phyloP scores from a whole-genome alignment of 495 filamentous ascomycete genomes.

The Pyrenula aspistea region DNA sequence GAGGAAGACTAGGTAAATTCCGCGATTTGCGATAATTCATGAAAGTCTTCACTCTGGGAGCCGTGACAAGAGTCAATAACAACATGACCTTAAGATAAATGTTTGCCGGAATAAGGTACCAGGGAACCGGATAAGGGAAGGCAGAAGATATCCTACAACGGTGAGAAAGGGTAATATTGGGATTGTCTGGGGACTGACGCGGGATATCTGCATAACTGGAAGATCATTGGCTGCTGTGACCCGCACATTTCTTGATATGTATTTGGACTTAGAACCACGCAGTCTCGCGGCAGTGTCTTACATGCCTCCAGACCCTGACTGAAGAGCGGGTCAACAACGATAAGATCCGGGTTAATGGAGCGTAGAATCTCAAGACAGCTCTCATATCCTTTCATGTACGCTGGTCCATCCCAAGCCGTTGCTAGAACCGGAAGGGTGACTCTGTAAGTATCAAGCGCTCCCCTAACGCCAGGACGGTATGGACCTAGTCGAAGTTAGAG shows the following conservation, averaged over 20 bases:
- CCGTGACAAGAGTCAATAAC: neutral
- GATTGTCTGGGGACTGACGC: constrained; percentile 16
- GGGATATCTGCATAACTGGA: constrained; percentile 31
- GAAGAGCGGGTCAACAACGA: constrained; percentile 38
- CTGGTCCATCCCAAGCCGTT: constrained; percentile 30
- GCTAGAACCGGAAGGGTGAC: constrained; percentile 5
- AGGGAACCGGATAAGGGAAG: constrained; percentile 33
- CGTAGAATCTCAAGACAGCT: constrained; percentile 30
- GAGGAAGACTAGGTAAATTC: constrained; percentile 2
- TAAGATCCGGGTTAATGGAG: constrained; percentile 24
- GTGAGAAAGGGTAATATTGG: neutral
- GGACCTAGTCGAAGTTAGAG: constrained; percentile 3
- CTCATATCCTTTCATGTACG: constrained; percentile 35
- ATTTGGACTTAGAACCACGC: constrained; percentile 20
- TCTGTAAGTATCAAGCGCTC: neutral
- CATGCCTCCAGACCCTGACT: constrained; percentile 37
- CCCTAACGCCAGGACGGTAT: constrained; percentile 14
- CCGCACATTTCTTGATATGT: constrained; percentile 24
- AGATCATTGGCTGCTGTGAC: constrained; percentile 13
- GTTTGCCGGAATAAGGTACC: constrained; percentile 27
- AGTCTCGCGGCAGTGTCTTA: constrained; percentile 14
- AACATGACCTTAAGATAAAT: constrained; percentile 1
- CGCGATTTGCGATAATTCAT: neutral
- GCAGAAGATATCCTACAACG: constrained; percentile 28
- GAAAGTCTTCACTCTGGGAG: neutral